Evolutionary conservation across 2,329 filamentous ascomycete species (phyloP).

Genomic region (Biscogniauxia sp.): DNA sequence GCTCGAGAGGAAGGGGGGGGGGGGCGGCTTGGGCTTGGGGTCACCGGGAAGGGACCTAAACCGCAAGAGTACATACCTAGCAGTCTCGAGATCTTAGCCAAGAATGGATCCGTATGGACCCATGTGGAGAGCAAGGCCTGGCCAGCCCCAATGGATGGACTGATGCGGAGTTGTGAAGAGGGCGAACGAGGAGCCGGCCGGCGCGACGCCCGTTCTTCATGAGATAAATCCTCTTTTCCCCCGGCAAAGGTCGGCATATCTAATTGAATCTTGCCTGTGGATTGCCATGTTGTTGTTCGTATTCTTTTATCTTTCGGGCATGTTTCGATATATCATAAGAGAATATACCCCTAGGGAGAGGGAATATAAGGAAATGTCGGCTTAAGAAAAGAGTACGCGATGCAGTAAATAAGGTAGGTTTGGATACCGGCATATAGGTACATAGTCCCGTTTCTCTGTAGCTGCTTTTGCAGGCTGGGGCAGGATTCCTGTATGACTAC

Average conservation of each 20-base stretch:
- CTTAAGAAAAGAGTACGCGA: too few relatives aligned
- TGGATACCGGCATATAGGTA: not conserved
- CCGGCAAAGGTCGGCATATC: not conserved
- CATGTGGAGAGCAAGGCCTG: not conserved
- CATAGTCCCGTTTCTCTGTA: not conserved
- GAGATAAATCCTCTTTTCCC: not conserved
- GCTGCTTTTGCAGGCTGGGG: not conserved
- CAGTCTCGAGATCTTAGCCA: not conserved
- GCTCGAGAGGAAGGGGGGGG: not conserved
- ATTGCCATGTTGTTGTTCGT: too few relatives aligned
- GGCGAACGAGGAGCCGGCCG: not conserved
- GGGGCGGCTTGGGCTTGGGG: not conserved
- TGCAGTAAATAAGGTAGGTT: too few relatives aligned
- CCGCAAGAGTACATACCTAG: not conserved
- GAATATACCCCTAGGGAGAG: too few relatives aligned
- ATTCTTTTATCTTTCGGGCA: too few relatives aligned
- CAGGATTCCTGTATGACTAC: constrained; percentile 2
- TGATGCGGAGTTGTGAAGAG: not conserved
- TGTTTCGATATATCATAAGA: too few relatives aligned
- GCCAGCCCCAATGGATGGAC: not conserved
- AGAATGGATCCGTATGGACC: not conserved
- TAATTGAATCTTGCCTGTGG: not conserved
- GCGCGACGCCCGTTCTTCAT: not conserved
- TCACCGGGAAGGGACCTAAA: not conserved
- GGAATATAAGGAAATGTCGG: too few relatives aligned